Conservation (phyloP, 2,329 filamentous ascomycete genomes). For the Colletotrichum sp. region DNA sequence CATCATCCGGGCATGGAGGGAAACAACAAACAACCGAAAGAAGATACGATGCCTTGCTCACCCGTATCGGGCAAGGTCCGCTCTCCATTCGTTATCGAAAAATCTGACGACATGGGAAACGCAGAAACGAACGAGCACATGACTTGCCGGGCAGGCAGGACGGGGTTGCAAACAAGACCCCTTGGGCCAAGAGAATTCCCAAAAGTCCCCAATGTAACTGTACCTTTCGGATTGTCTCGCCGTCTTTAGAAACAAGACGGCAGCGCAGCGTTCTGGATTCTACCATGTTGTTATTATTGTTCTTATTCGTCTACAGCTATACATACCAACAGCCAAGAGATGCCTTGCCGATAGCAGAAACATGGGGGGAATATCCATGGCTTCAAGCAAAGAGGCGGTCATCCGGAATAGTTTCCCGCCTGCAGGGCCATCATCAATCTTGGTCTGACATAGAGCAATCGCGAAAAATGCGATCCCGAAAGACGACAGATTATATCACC, state of each 20-base stretch:
- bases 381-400: background rate
- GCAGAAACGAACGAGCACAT: background rate
- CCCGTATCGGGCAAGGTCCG: background rate
- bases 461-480: background rate
- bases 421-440: background rate
- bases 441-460: background rate
- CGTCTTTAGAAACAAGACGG: background rate
- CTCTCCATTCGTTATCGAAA: background rate
- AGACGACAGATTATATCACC: background rate
- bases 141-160: background rate
- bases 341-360: slow-evolving; percentile 14
- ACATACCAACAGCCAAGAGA: background rate
- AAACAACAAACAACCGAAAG: background rate
- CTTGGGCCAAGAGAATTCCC: background rate
- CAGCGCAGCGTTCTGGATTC: background rate
- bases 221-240: background rate
- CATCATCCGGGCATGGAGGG: background rate
- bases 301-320: background rate
- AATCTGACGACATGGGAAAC: background rate
- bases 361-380: background rate
- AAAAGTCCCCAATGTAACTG: slow-evolving; percentile 9
- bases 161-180: background rate
- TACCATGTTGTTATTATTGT: background rate
- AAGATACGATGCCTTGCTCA: background rate
- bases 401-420: background rate